These are phyloP conservation scores for Fallopia convolvulus DNA, from an alignment of 148 eudicot species.

Conservation along the genomic window DNA sequence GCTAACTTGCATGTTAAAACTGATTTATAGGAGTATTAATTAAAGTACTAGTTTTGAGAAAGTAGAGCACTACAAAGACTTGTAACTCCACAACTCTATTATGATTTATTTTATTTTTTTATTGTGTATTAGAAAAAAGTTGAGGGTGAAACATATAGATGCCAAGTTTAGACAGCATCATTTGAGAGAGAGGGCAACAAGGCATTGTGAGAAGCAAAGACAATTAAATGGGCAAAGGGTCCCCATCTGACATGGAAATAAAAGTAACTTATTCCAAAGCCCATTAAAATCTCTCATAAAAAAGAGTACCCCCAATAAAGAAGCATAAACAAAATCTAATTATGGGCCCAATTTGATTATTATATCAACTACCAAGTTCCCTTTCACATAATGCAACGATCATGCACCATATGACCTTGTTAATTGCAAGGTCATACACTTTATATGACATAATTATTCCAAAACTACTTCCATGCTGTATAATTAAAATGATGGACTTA, in stretches of 20 bases:
- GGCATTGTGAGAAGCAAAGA: conserved; percentile 5
- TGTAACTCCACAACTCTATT: not conserved
- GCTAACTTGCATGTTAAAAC: no score
- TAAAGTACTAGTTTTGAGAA: not conserved
- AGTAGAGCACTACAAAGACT: not conserved
- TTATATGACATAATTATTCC: not conserved
- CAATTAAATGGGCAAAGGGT: conserved; percentile 3
- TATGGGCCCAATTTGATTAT: conserved; percentile 7
- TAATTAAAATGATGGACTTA: not conserved
- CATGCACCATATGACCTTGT: not conserved
- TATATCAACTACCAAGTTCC: conserved; percentile 2
- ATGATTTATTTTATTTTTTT: not conserved
- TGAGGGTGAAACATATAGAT: not conserved
- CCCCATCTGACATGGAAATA: conserved; percentile 8
- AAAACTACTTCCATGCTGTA: conserved; percentile 1
- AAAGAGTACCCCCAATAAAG: not conserved
- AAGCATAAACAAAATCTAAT: not conserved
- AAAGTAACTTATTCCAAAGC: conserved; percentile 7
- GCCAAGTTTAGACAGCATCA: not conserved
- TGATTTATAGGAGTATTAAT: no score
- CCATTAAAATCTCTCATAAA: not conserved
- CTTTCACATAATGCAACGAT: conserved; percentile 3
- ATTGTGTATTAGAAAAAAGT: not conserved
- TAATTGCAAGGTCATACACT: not conserved
- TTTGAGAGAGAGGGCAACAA: not conserved